These are phyloP conservation scores for Rosellinia necatrix DNA, from an alignment of 2,329 filamentous ascomycete genomes.

Conservation along the genomic window DNA sequence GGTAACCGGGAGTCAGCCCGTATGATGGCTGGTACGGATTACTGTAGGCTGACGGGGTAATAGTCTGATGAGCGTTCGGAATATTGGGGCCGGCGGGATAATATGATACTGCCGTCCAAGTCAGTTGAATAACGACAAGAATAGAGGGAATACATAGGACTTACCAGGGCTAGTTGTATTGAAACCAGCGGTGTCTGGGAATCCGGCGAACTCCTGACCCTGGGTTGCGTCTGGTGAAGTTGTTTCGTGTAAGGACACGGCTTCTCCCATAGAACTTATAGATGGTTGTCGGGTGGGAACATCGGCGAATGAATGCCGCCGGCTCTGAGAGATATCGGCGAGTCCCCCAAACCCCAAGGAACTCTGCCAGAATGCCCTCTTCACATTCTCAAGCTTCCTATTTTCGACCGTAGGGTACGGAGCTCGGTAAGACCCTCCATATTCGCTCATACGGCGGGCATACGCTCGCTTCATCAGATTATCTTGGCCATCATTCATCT, in stretches of 20 bases:
- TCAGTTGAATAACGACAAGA: constrained; percentile 31
- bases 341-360: constrained; percentile 67
- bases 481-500: constrained; percentile 58
- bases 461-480: constrained; percentile 52
- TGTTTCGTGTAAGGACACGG: constrained; percentile 52
- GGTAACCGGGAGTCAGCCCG: constrained; percentile 49
- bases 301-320: constrained; percentile 79
- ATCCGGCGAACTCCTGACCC: constrained; percentile 50
- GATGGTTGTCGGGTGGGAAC: constrained; percentile 68
- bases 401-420: constrained; percentile 60
- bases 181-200: constrained; percentile 46
- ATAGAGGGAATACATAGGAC: constrained; percentile 28
- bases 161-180: constrained; percentile 48
- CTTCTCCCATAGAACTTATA: constrained; percentile 63
- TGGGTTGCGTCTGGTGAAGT: constrained; percentile 50
- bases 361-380: constrained; percentile 73
- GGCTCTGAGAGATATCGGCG: constrained; percentile 70
- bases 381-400: constrained; percentile 66
- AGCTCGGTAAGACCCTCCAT: constrained; percentile 51
- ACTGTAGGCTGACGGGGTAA: constrained; percentile 45
- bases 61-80: constrained; percentile 42
- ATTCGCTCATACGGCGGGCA: constrained; percentile 63
- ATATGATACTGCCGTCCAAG: constrained; percentile 42
- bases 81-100: constrained; percentile 43
- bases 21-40: constrained; percentile 55